Percentiles rank a stretch among this genome's conserved stretches.
phyloP scores from a whole-genome alignment of 1,284 basidiomycete genomes.

The Fomitiporia mediterranea region DNA sequence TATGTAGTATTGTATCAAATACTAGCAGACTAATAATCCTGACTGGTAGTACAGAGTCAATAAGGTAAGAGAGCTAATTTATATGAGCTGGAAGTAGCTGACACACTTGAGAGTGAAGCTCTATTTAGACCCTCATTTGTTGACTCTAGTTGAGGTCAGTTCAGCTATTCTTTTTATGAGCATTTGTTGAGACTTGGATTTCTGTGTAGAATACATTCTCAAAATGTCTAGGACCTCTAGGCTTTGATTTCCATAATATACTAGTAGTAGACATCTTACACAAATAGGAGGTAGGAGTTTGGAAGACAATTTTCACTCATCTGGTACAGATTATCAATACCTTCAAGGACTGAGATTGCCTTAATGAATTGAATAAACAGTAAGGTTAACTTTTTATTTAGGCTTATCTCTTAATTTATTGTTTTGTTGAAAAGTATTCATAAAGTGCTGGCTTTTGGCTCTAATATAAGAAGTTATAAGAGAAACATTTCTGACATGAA shows the following conservation, averaged over 20 bases:
- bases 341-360: conserved; percentile 1
- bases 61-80: conserved; percentile 21
- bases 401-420: not conserved
- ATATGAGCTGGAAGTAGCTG: conserved; percentile 19
- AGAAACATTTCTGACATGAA: conserved; percentile 28
- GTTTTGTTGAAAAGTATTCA: not conserved
- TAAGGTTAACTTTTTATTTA: not conserved
- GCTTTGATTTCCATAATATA: conserved; percentile 29
- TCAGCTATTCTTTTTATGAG: not conserved
- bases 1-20: not conserved
- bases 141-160: conserved; percentile 22
- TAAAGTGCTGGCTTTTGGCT: conserved; percentile 20
- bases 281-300: conserved; percentile 36
- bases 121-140: conserved; percentile 19
- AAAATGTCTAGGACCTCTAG: conserved; percentile 21
- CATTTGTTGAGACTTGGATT: not conserved
- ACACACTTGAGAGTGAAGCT: conserved; percentile 16
- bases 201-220: conserved; percentile 34
- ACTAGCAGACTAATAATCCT: conserved; percentile 3
- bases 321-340: conserved; percentile 31
- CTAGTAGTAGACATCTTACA: conserved; percentile 35
- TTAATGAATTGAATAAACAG: conserved; percentile 14
- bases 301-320: conserved; percentile 34
- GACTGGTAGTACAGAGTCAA: not conserved
- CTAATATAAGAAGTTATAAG: conserved; percentile 26